Base-by-base conservation (phyloP, 495 filamentous ascomycete species). In the Chlorociboria aeruginascens region DNA sequence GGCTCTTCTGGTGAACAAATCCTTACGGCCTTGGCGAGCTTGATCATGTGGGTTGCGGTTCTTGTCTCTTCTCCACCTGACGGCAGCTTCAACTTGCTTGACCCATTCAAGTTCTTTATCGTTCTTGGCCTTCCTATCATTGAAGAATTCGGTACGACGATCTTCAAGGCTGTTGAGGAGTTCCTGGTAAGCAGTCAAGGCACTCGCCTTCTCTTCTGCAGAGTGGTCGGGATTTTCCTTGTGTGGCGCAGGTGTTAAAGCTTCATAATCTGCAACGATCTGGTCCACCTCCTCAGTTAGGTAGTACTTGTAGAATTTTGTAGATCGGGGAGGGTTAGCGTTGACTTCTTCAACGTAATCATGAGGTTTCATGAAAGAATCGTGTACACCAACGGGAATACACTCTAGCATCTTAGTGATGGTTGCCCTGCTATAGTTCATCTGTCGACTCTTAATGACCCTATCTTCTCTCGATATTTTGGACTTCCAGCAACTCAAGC, bases 321-420 rank as follows among this genome's bases (percentile, higher is more conserved):
- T 51, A 29, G 50, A 37, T 11, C 46, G 42, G 25, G 44, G 45
- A 36, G 50, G 28, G 11, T 44, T 43, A 11, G 46, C 17, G 6
- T 50, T 47, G 3, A 43, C 34, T 32, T 48, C 41, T 0, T 56
- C 52, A 14, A 47, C 43, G 40, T 47, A 53, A 33, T 56, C 51
- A 39, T 59, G 57, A 8, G 57, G 54, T 39, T 60, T 60, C 34
- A 50, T 16, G 35, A 46, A 60, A 7, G 48, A 50, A 42, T 60
- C 57, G 16, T 54, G 48, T 38, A 54, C 50, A 8, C 51, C 54
- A 13, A 46, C 43, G 8, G 57, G 54, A 46, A 60, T 53, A 32
- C 49, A 57, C 36, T 60, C 51, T 8, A 60, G 44, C 25, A 60
- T 17, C 34, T 57, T 43, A 7, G 29, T 50, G 7, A 60, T n/a